phyloP scores from a whole-genome alignment of 805 yeast genomes.

The Torulaspora indica region DNA sequence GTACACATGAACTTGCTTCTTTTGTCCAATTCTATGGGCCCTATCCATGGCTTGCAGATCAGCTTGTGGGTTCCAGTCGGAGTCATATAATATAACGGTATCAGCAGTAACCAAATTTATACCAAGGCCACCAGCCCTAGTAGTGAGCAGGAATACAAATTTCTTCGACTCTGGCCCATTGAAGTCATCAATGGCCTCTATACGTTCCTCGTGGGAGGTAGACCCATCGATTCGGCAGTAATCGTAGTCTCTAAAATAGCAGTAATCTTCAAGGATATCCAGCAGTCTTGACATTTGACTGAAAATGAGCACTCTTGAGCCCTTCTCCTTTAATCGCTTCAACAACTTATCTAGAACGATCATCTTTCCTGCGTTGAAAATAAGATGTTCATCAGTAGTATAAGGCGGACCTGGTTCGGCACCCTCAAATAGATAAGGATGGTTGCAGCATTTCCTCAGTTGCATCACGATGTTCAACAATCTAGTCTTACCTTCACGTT shows the following conservation, averaged over 20 bases:
- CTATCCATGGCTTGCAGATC: slow-evolving; percentile 98
- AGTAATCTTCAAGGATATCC: slow-evolving; percentile 90
- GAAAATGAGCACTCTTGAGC: slow-evolving; percentile 86
- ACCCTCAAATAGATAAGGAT: slow-evolving; percentile 96
- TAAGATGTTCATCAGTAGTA: slow-evolving; percentile 91
- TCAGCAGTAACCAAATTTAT: slow-evolving; percentile 91
- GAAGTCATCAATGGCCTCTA: slow-evolving; percentile 87
- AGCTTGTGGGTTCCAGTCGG: slow-evolving; percentile 98
- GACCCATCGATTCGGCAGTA: slow-evolving; percentile 93
- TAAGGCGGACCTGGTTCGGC: slow-evolving; percentile 99
- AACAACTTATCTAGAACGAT: slow-evolving; percentile 78
- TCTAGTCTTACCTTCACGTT: slow-evolving; percentile 87
- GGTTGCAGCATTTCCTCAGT: slow-evolving; percentile 92
- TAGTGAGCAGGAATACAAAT: slow-evolving; percentile 79
- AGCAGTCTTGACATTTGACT: slow-evolving; percentile 90
- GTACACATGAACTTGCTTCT: slow-evolving; percentile 88
- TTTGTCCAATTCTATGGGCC: slow-evolving; percentile 96
- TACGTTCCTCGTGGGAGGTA: slow-evolving; percentile 88
- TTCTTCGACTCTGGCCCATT: slow-evolving; percentile 77
- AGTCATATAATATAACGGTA: slow-evolving; percentile 79
- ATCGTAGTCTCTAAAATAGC: slow-evolving; percentile 73
- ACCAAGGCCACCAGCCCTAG: slow-evolving; percentile 97
- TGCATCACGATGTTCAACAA: slow-evolving; percentile 94
- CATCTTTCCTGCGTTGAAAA: slow-evolving; percentile 89
- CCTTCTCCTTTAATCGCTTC: slow-evolving; percentile 63